Evolutionary conservation across 2,329 filamentous ascomycete species (phyloP), one percentile per base, ranked within the genome.

Genomic region (Paraphaeosphaeria minitans): DNA sequence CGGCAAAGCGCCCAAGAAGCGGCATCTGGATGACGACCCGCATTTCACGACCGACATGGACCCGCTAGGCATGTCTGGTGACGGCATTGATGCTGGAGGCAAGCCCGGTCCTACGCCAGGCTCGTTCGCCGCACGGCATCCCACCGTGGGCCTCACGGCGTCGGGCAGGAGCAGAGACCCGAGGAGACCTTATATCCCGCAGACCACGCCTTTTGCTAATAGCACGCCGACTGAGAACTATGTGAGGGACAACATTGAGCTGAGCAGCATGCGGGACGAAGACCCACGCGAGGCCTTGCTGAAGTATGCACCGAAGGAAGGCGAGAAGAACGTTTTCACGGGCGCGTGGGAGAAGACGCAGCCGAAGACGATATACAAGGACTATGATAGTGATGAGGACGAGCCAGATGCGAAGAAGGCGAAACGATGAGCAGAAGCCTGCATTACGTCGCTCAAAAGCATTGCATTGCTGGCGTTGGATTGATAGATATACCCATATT

Each of bases 281-380:
- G 95, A 99, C 80, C 95, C 95, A 0, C 84, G 95, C 63, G 95
- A 97, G 78, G 95, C 95, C 47, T 80, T 99, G 71, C 80, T 99
- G 60, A 97, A 96, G 80, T 99, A 98, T 81, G 94, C 93, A 39
- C 92, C 96, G 56, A 89, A 96, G 73, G 93, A 93, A 13, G 88
- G 96, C 78, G 94, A 92, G 74, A 93, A 98, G 74, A 94, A 93
- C 0, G 84, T 97, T 69, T 99, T 98, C 73, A 99, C 95, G 31
- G 92, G 91, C 66, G 95, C 93, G 16, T 99, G 93, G 91, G 90
- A 90, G 72, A 85, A 89, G 67, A 98, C 93, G 39, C 94, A 98
- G 79, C 95, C 95, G 0, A 89, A 93, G 66, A 92, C 93, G 27
- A 89, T 97, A 65, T 99, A 96, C 80, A 90, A 91, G 8, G 91